Evolutionary conservation across 495 filamentous ascomycete species (phyloP), one percentile per base, ranked within the genome.

Genomic region (Amphirosellinia nigrospora): DNA sequence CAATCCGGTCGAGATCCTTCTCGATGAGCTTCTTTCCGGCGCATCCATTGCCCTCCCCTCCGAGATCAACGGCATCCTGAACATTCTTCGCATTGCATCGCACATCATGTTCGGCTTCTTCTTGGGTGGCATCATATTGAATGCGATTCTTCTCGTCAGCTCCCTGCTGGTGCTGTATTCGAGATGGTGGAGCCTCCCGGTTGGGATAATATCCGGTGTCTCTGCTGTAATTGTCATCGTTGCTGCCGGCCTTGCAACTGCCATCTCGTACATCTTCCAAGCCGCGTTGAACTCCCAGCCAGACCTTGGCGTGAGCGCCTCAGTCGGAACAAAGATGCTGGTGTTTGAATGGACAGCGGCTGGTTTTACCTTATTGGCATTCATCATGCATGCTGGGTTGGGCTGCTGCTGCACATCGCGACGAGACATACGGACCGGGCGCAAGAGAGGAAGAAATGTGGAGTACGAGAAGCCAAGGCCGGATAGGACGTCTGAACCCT

Each of bases 61-160:
- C 16, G 81, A 92, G 52, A 86, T 97, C 70, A 85, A 86, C 74
- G 82, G 88, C 67, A 91, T 93, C 65, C 86, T 98, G 26, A 80
- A 86, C 45, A 86, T 97, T 63, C 88, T 96, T 73, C 87, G 86
- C 48, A 82, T 88, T n/a, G 92, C 91, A n/a, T 94, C 89, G 5
- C 88, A 94, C 72, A 89, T 91, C 85, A 97, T 98, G 94, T 97
- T 96, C 77, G 94, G 86, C 64, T 89, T 95, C 78, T 97, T 96
- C 83, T 75, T 98, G 8, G 84, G 89, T 1, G 89, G 88, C 10
- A 80, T 88, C 48, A 83, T 91, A 62, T 82, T 96, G 63, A 87
- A 86, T 72, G 89, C 91, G 62, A 73, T 95, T 63, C 82, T 91
- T 71, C 74, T 86, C 30, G 71, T 80, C 41, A 60, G 79, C 26